A percentile compares a stretch with the other conserved stretches of the same genome.
phyloP scores from a whole-genome alignment of 371 early-diverging fungal genomes.

The Apophysomyces sp. region DNA sequence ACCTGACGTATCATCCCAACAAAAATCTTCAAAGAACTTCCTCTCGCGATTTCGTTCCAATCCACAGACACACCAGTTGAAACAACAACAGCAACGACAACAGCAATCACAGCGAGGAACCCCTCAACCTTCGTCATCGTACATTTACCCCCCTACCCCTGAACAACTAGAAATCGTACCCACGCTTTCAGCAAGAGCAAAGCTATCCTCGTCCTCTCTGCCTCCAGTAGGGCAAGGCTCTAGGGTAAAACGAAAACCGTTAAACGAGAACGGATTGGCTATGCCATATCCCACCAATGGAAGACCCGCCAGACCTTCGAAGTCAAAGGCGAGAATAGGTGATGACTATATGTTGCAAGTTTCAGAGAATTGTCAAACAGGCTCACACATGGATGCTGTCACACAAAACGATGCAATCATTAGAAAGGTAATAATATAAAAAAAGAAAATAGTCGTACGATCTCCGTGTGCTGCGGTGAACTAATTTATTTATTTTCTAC shows the following conservation, averaged over 20 bases:
- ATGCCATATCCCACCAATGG: conserved; percentile 7
- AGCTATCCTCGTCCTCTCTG: neutral
- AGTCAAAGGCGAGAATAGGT: neutral
- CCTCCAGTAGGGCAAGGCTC: conserved; percentile 3
- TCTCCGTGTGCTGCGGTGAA: conserved; percentile 2
- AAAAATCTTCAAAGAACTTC: neutral
- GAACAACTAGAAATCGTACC: neutral
- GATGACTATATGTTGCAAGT: neutral
- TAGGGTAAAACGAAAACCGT: conserved; percentile 9
- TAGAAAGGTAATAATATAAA: neutral
- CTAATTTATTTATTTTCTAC: neutral
- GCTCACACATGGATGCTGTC: conserved; percentile 1
- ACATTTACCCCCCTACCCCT: neutral
- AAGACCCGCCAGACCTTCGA: neutral
- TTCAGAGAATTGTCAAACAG: neutral
- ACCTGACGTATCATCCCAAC: neutral
- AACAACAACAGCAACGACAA: neutral
- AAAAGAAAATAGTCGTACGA: neutral
- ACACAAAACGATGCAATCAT: neutral
- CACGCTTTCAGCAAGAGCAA: neutral
- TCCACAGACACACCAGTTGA: neutral
- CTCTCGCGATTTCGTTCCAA: neutral
- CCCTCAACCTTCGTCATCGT: neutral
- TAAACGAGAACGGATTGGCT: neutral
- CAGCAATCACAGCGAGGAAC: neutral